Evolutionary conservation across 192 early-diverging fungal species (phyloP).

Genomic region (Kickxella alabastrina): DNA sequence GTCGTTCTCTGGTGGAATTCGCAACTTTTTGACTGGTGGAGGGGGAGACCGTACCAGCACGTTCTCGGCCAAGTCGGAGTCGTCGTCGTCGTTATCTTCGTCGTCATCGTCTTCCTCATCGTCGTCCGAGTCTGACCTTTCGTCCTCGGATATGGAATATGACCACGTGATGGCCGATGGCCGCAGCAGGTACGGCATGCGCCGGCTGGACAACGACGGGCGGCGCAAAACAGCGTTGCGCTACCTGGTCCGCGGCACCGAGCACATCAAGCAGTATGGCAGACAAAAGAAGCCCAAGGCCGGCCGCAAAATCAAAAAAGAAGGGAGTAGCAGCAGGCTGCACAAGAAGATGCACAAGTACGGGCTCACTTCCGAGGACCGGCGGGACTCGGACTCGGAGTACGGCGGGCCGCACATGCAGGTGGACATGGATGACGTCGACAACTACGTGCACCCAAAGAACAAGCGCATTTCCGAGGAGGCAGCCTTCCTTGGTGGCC

Average conservation of each 20-base stretch:
- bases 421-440: slow-evolving; percentile 45
- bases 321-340: slow-evolving; percentile 5
- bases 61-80: no score
- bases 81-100: background rate
- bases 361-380: slow-evolving; percentile 3
- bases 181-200: slow-evolving; percentile 6
- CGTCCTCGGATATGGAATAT: slow-evolving; percentile 18
- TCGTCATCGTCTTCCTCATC: slow-evolving; percentile 5
- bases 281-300: slow-evolving; percentile 1
- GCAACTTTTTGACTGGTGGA: slow-evolving; percentile 20
- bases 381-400: slow-evolving; percentile 48
- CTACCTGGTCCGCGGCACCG: slow-evolving; percentile 49
- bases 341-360: slow-evolving; percentile 30
- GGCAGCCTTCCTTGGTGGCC: slow-evolving; percentile 29
- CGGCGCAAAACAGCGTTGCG: slow-evolving; percentile 33
- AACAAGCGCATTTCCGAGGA: slow-evolving; percentile 5
- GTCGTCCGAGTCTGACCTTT: slow-evolving; percentile 7
- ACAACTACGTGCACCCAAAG: slow-evolving; percentile 48
- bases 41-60: no score
- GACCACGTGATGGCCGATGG: slow-evolving; percentile 6
- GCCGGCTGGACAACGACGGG: slow-evolving; percentile 23
- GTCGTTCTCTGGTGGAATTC: slow-evolving; percentile 33
- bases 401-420: slow-evolving; percentile 23
- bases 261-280: slow-evolving; percentile 45
- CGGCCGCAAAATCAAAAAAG: background rate